These are phyloP conservation scores for Ampelomyces quisqualis DNA, from an alignment of 2,329 filamentous ascomycete genomes.

Conservation along the genomic window DNA sequence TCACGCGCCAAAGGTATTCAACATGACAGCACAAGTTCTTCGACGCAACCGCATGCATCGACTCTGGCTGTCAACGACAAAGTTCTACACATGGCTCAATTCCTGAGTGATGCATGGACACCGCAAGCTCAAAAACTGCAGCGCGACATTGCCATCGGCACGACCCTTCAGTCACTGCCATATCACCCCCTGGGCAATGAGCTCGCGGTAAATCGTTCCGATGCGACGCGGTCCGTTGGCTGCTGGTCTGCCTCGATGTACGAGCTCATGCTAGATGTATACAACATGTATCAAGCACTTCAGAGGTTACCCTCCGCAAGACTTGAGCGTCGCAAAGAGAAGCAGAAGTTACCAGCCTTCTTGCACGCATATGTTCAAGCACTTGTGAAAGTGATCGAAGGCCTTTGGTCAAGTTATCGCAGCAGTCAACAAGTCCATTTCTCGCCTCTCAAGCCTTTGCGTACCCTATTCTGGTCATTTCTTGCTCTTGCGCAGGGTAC, in stretches of 20 bases:
- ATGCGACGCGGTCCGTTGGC: slow-evolving; percentile 5
- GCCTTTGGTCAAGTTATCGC: slow-evolving; percentile 10
- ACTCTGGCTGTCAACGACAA: slow-evolving; percentile 4
- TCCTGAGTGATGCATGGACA: slow-evolving; percentile 31
- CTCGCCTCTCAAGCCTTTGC: slow-evolving; percentile 28
- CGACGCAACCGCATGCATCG: background rate
- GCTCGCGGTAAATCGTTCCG: slow-evolving; percentile 37
- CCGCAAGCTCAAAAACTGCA: slow-evolving; percentile 12
- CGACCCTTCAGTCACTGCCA: slow-evolving; percentile 27
- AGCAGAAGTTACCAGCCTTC: slow-evolving; percentile 37
- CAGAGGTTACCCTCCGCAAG: slow-evolving; percentile 28
- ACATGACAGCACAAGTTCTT: slow-evolving; percentile 2
- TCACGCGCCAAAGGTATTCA: slow-evolving; percentile 3
- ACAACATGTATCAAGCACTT: slow-evolving; percentile 35
- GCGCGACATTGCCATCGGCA: slow-evolving; percentile 7
- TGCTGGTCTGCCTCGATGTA: slow-evolving; percentile 30
- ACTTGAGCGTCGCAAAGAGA: slow-evolving; percentile 41
- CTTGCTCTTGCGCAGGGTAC: slow-evolving; percentile 45
- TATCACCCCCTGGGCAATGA: slow-evolving; percentile 52
- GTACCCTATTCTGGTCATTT: slow-evolving; percentile 53
- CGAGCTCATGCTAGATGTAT: slow-evolving; percentile 31
- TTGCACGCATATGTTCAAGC: slow-evolving; percentile 29
- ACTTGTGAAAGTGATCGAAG: slow-evolving; percentile 21
- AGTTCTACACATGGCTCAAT: slow-evolving; percentile 30
- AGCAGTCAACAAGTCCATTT: slow-evolving; percentile 13